Base-by-base conservation (phyloP, 2,329 filamentous ascomycete genomes). In the Pestalotiopsis fici region DNA sequence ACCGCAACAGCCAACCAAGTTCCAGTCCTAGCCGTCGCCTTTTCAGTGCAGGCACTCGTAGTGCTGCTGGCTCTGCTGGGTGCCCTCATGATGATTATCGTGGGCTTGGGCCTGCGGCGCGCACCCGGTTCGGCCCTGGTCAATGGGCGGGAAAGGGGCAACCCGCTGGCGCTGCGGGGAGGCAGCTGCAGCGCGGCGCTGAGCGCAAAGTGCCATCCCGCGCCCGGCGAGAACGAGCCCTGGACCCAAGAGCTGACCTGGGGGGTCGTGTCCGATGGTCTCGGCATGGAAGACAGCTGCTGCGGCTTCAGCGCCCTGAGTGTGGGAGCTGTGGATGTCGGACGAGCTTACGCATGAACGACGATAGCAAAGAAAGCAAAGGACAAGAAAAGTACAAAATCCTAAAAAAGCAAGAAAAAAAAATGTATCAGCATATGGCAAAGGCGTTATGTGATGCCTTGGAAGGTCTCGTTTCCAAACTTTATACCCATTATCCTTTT, bases 111-210 rank as follows among this genome's bases (percentile, higher is more conserved):
- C 13, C 69, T 83, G 60, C 78, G 82, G 11, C 78, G 79, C 35
- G 80, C 83, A 3, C 76, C 81, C 9, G 71, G 77, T 2, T 73
- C 78, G 2, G 74, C 77, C 9, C 77, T 78, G 35, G 78, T 78
- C 6, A 76, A 78, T 66, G 80, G 79, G 55, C 71, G 73, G 11
- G 76, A 76, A 21, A 73, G 77, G 18, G 83, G 83, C 1, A 87
- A 87, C 75, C 85, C 86, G 25, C 80, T 87, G 27, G 79, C 79
- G 1, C 71, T 87, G 43, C 75, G 73, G 25, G 84, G 81, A 35
- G 85, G 85, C 12, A 78, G 80, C 55, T 87, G 85, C 76, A 85
- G 83, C 68, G 85, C 84, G 9, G 85, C 86, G n/a, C 73, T 88
- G 69, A 83, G 81, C 73, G 80, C 85, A 27, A 75, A 81, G 62